Percentiles rank a stretch among this genome's conserved stretches.
Evolutionary conservation across 2,329 filamentous ascomycete species (phyloP).

Genomic region (Cercospora canescens): DNA sequence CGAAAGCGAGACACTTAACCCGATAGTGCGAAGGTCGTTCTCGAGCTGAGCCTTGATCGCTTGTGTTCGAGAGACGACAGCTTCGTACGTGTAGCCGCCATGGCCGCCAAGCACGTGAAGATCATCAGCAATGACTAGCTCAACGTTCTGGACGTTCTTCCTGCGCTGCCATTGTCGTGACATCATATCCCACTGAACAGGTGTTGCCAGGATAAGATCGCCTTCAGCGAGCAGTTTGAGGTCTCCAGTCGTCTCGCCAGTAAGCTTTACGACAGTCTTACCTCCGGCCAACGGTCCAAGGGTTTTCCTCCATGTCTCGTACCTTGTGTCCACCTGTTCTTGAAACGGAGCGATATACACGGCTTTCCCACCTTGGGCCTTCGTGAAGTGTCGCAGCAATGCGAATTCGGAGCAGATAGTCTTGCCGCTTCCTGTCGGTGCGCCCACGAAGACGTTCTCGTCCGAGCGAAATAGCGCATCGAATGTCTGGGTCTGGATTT

Average conservation of each 20-base stretch:
- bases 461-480: slow-evolving; percentile 88
- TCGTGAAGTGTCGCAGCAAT: slow-evolving; percentile 82
- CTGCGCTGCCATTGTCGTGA: slow-evolving; percentile 95
- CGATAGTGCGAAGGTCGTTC: slow-evolving; percentile 80
- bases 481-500: slow-evolving; percentile 95
- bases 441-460: slow-evolving; percentile 89
- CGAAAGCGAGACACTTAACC: slow-evolving; percentile 85
- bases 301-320: slow-evolving; percentile 82
- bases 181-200: slow-evolving; percentile 91
- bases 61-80: slow-evolving; percentile 96
- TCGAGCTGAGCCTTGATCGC: slow-evolving; percentile 90
- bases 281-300: slow-evolving; percentile 72
- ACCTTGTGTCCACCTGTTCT: slow-evolving; percentile 79
- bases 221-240: slow-evolving; percentile 83
- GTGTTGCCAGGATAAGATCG: slow-evolving; percentile 89
- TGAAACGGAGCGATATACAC: slow-evolving; percentile 96
- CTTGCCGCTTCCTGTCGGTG: slow-evolving; percentile 94
- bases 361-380: slow-evolving; percentile 69
- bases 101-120: slow-evolving; percentile 88
- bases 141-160: slow-evolving; percentile 89
- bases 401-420: slow-evolving; percentile 96
- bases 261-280: slow-evolving; percentile 89
- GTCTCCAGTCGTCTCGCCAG: slow-evolving; percentile 88
- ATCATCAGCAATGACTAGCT: slow-evolving; percentile 92
- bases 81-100: slow-evolving; percentile 88